These are phyloP conservation scores for Colletotrichum melonis DNA, from an alignment of 2,329 filamentous ascomycete species.

Conservation along the genomic window DNA sequence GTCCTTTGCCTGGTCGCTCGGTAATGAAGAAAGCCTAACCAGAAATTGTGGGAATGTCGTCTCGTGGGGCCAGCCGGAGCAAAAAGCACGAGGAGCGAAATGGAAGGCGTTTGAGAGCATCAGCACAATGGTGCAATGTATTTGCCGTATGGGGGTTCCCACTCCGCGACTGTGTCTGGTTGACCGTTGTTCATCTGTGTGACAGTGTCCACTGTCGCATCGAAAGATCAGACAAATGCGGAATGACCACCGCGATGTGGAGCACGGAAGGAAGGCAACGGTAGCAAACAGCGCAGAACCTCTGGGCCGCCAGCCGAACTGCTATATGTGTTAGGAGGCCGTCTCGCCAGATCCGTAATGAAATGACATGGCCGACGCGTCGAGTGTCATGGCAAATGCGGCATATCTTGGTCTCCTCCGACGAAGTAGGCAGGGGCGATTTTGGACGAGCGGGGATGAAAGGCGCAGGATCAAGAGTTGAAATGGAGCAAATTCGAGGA, in stretches of 20 bases:
- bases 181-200: conserved; percentile 5
- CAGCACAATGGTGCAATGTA: background rate
- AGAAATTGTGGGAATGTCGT: conserved; percentile 22
- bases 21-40: conserved; percentile 24
- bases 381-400: conserved; percentile 6
- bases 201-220: conserved; percentile 10
- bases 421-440: conserved; percentile 8
- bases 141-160: conserved; percentile 16
- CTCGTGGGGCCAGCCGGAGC: conserved; percentile 1
- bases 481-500: conserved; percentile 9
- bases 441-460: conserved; percentile 9
- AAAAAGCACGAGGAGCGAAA: background rate
- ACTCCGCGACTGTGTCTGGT: conserved; percentile 26
- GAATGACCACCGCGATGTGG: conserved; percentile 32
- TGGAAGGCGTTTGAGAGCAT: background rate
- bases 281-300: conserved; percentile 10
- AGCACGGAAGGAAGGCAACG: background rate
- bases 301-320: background rate
- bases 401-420: conserved; percentile 26
- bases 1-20: conserved; percentile 21
- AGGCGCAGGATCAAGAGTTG: conserved; percentile 5
- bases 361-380: conserved; percentile 1
- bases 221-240: conserved; percentile 30
- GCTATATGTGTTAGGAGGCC: background rate
- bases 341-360: conserved; percentile 5